Evolutionary conservation across 148 eudicot species (phyloP).

Genomic region (Beta vulgaris): DNA sequence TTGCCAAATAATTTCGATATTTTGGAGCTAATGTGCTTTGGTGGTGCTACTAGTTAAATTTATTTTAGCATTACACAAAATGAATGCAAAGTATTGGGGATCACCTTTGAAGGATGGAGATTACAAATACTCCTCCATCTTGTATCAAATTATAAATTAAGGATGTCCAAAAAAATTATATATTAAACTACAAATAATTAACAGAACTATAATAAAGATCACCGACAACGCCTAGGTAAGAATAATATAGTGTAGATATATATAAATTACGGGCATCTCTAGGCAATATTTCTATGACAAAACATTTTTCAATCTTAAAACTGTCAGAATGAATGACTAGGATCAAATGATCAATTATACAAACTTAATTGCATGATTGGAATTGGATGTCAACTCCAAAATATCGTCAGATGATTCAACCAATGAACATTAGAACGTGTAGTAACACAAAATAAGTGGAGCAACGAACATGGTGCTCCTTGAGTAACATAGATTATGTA

Average conservation of each 20-base stretch:
- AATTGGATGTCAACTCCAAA: conserved; percentile 4
- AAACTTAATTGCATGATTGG: conserved; percentile 12
- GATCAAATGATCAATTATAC: conserved; percentile 11
- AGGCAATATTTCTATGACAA: neutral
- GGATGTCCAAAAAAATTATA: neutral
- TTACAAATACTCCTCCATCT: no score
- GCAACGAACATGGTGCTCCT: no score
- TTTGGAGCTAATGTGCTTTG: no score
- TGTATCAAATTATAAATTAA: no score
- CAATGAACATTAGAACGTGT: no score
- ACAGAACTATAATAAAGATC: neutral
- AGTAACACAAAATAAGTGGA: neutral
- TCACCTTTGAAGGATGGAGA: no score
- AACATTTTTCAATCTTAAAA: neutral
- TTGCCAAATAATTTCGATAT: no score
- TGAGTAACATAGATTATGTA: no score
- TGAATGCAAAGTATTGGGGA: no score
- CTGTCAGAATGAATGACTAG: neutral
- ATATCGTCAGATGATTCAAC: no score
- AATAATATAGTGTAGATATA: neutral
- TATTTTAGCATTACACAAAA: no score
- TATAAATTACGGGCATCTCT: neutral
- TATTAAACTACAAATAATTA: neutral
- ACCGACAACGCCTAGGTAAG: neutral
- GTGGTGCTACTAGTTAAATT: no score